Evolutionary conservation across 192 early-diverging fungal genomes (phyloP).

Genomic region (Haplosporangium gracile): DNA sequence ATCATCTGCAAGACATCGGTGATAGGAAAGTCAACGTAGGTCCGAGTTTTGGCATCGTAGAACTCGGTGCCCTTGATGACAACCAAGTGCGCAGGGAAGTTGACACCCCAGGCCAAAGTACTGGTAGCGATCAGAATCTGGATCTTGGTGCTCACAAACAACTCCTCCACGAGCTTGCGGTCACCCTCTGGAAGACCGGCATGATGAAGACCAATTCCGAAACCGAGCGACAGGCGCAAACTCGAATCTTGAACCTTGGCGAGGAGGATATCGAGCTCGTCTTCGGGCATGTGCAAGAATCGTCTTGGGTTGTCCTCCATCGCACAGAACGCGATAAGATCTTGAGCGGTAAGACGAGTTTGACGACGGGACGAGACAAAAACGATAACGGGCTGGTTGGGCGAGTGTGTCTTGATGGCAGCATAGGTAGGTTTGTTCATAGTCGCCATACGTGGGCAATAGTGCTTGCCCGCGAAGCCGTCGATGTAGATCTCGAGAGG

Average conservation of each 20-base stretch:
- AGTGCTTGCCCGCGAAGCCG: slow-evolving; percentile 96
- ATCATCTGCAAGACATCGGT: slow-evolving; percentile 99
- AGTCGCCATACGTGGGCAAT: slow-evolving; percentile 97
- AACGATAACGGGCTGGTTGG: slow-evolving; percentile 93
- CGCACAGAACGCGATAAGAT: slow-evolving; percentile 93
- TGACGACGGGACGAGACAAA: slow-evolving; percentile 99
- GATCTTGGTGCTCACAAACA: slow-evolving; percentile 96
- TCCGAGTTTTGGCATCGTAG: slow-evolving; percentile 89
- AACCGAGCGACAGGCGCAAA: slow-evolving; percentile 84
- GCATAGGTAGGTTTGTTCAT: slow-evolving; percentile 99
- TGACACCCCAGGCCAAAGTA: slow-evolving; percentile 98
- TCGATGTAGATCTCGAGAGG: slow-evolving; percentile 98
- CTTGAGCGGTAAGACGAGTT: slow-evolving; percentile 96
- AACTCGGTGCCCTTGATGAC: slow-evolving; percentile 98
- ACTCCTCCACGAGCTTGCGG: slow-evolving; percentile 89
- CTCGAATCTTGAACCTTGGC: slow-evolving; percentile 84
- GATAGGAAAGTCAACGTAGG: slow-evolving; percentile 97
- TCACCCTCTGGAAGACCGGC: slow-evolving; percentile 93
- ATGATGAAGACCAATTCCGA: slow-evolving; percentile 98
- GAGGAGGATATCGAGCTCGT: slow-evolving; percentile 80
- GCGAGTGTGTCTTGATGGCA: slow-evolving; percentile 95
- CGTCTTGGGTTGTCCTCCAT: slow-evolving; percentile 93
- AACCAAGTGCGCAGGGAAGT: slow-evolving; percentile 97
- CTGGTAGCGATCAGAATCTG: slow-evolving; percentile 96
- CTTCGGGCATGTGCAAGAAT: slow-evolving; percentile 89